Evolutionary conservation across 2,329 filamentous ascomycete genomes (phyloP).

Genomic region (Chaetothyriales sp.): DNA sequence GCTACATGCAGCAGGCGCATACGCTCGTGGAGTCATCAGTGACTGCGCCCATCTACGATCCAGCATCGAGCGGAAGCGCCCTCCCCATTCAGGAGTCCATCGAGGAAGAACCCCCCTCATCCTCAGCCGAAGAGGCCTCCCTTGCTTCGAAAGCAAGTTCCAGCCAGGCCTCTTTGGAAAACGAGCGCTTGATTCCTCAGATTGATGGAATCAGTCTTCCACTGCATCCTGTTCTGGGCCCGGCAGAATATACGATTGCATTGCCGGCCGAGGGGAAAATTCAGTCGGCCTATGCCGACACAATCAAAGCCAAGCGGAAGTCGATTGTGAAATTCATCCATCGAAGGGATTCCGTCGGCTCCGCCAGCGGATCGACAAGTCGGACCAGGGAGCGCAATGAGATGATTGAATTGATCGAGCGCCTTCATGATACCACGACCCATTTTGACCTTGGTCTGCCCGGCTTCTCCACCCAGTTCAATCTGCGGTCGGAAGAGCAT

Average conservation of each 20-base stretch:
- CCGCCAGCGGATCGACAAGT: conserved; percentile 11
- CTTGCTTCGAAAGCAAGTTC: conserved; percentile 15
- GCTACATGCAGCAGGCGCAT: not conserved
- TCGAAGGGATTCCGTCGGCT: conserved; percentile 13
- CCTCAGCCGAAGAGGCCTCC: conserved; percentile 8
- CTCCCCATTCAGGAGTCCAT: conserved; percentile 18
- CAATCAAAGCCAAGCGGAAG: conserved; percentile 15
- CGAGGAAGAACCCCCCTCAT: conserved; percentile 13
- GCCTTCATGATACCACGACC: conserved; percentile 30
- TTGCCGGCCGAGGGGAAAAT: conserved; percentile 18
- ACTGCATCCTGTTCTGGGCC: conserved; percentile 13
- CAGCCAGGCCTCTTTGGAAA: conserved; percentile 18
- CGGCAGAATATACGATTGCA: conserved; percentile 14
- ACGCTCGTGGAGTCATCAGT: not conserved
- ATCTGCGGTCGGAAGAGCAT: conserved; percentile 25
- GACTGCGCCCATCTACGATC: conserved; percentile 2
- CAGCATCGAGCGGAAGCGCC: conserved; percentile 5
- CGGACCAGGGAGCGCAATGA: conserved; percentile 17
- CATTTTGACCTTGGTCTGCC: conserved; percentile 33
- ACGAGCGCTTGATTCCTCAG: conserved; percentile 12
- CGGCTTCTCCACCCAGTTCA: conserved; percentile 24
- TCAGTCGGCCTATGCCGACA: conserved; percentile 16
- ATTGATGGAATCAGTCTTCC: conserved; percentile 13
- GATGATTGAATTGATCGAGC: conserved; percentile 24
- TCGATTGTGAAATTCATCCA: conserved; percentile 16